phyloP scores from a whole-genome alignment of 495 filamentous ascomycete species.

The Aspergillus heteromorphus region DNA sequence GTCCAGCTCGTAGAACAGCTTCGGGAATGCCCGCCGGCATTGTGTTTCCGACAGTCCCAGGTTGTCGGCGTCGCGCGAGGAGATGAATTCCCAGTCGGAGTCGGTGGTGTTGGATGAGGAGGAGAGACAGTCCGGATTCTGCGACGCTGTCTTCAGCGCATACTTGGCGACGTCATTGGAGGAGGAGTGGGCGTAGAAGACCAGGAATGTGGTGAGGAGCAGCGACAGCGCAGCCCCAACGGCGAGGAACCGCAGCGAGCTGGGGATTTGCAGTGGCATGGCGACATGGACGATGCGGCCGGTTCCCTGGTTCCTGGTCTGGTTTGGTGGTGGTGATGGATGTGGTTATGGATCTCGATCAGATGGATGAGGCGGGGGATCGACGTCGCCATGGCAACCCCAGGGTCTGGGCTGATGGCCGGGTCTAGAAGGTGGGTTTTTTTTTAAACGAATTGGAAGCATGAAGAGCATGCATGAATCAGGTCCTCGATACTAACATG shows the following conservation, averaged over 20 bases:
- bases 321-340: neutral
- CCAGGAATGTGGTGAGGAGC: constrained; percentile 27
- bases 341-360: neutral
- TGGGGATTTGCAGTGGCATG: neutral
- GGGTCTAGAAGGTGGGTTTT: neutral
- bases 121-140: too few species aligned
- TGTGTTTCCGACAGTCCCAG: constrained; percentile 36
- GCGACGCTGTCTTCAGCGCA: constrained; percentile 15
- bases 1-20: constrained; percentile 40
- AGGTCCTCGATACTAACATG: too few species aligned
- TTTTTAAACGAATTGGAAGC: neutral
- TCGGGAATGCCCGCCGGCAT: constrained; percentile 40
- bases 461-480: too few species aligned
- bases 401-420: neutral
- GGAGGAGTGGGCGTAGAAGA: constrained; percentile 18
- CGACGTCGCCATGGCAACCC: neutral
- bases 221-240: constrained; percentile 27
- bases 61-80: constrained; percentile 32
- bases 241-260: constrained; percentile 25
- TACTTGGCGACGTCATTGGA: constrained; percentile 21
- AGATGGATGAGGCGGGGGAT: neutral
- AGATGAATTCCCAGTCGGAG: constrained; percentile 30
- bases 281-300: too few species aligned
- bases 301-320: too few species aligned
- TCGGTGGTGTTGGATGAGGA: constrained; percentile 2